Base-by-base conservation (phyloP, 2,329 filamentous ascomycete genomes). In the Fusarium buharicum region DNA sequence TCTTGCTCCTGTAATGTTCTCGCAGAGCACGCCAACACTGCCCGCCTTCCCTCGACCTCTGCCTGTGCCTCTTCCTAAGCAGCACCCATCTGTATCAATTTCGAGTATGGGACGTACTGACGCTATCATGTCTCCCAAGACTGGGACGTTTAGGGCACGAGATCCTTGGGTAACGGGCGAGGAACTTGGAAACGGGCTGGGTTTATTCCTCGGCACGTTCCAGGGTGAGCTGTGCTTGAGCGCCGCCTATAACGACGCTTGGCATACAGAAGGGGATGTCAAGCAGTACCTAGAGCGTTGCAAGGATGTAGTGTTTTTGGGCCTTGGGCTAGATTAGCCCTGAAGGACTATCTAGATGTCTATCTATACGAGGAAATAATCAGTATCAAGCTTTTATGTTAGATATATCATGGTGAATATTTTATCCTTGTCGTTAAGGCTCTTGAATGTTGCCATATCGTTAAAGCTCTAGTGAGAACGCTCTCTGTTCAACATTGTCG, bases 161-260 rank as follows among this genome's bases (percentile, higher is more conserved):
- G 62, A 76, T 12, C 77, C 78, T 1, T 81, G 79, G 78, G 78
- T 80, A 0, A 79, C 78, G 0, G 79, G 78, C 0, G 79, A 81
- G 50, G 79, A 81, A 51, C 66, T 81, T 2, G 72, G 77, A 0
- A 80, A 66, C 22, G 72, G 74, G 0, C 16, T 76, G 13, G 75
- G 68, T 0, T n/a, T 81, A n/a, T 81, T 78, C 33, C 55, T 81
- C 16, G 77, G 75, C 0, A 79, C 74, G 0, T 80, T 73, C 49
- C 65, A 70, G 4, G 75, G 73, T 0, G 55, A 64, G 30, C n/a
- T 81, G 38, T 72, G 66, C 0, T 55, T 81, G 17, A 81, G 77
- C 44, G 74, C 70, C 9, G 77, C 73, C 6, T 81, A 75, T 22
- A 80, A 81, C 50, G 75, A 80, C 50, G 77, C 77, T 0, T 81